phyloP scores from a whole-genome alignment of 331 rosid genomes.

The Malus hybrid region DNA sequence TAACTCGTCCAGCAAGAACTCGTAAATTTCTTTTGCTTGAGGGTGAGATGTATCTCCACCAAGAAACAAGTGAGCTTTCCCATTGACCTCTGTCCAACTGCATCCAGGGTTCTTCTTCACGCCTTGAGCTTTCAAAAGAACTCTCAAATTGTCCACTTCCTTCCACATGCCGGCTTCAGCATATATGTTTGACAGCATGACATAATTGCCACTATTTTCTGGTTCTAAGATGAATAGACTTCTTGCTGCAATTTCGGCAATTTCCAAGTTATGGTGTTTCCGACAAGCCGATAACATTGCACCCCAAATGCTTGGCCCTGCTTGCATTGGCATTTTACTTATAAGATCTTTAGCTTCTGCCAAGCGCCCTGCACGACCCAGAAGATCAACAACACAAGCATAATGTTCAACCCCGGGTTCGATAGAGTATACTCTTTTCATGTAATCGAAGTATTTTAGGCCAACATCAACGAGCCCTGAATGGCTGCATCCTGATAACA shows the following conservation, averaged over 20 bases:
- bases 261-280: slow-evolving; percentile 19
- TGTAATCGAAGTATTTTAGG: slow-evolving; percentile 14
- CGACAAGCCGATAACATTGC: slow-evolving; percentile 31
- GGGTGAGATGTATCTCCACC: slow-evolving; percentile 34
- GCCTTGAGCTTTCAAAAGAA: slow-evolving; percentile 17
- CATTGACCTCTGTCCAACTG: slow-evolving; percentile 31
- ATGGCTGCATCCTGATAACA: slow-evolving; percentile 36
- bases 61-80: slow-evolving; percentile 29
- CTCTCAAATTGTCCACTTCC: slow-evolving; percentile 26
- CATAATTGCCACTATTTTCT: slow-evolving; percentile 27
- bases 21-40: slow-evolving; percentile 20
- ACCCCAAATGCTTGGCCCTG: slow-evolving; percentile 39
- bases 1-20: slow-evolving; percentile 16
- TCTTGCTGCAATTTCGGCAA: slow-evolving; percentile 27
- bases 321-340: slow-evolving; percentile 18
- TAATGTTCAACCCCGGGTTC: slow-evolving; percentile 27
- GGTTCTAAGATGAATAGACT: slow-evolving; percentile 27
- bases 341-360: slow-evolving; percentile 22
- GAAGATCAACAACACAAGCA: slow-evolving; percentile 32
- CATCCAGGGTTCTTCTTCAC: slow-evolving; percentile 40
- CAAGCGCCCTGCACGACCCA: slow-evolving; percentile 32
- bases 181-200: slow-evolving; percentile 35
- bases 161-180: slow-evolving; percentile 38
- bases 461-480: slow-evolving; percentile 29
- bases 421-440: slow-evolving; percentile 8